Evolutionary conservation across 2,329 filamentous ascomycete species (phyloP).

Genomic region (Alternaria arborescens): DNA sequence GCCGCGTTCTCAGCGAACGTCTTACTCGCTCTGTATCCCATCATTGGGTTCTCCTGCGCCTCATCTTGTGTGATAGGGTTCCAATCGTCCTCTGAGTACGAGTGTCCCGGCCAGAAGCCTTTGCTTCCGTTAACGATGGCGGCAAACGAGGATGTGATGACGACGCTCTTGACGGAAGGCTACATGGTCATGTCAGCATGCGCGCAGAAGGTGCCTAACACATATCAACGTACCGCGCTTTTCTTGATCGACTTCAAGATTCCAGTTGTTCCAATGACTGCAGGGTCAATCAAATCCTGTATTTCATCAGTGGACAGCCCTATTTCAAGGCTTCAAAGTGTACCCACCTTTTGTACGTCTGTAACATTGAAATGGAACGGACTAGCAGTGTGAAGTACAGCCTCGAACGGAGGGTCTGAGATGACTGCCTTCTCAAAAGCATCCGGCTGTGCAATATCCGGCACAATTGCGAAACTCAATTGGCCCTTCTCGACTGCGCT

Average conservation of each 20-base stretch:
- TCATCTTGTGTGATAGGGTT: slow-evolving; percentile 64
- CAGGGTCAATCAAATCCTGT: slow-evolving; percentile 64
- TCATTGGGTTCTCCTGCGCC: slow-evolving; percentile 54
- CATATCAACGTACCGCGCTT: neutral
- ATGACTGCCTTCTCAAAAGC: slow-evolving; percentile 72
- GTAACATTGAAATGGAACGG: slow-evolving; percentile 80
- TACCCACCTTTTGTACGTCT: slow-evolving; percentile 68
- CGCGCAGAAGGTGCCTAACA: neutral
- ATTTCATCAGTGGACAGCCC: slow-evolving; percentile 8
- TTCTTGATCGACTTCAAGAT: slow-evolving; percentile 66
- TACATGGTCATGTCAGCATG: neutral
- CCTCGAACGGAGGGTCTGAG: slow-evolving; percentile 72
- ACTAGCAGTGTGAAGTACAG: slow-evolving; percentile 61
- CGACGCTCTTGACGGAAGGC: slow-evolving; percentile 75
- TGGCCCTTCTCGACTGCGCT: slow-evolving; percentile 61
- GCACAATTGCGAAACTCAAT: slow-evolving; percentile 72
- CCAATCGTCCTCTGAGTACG: slow-evolving; percentile 65
- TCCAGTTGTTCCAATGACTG: slow-evolving; percentile 69
- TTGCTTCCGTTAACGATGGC: slow-evolving; percentile 67
- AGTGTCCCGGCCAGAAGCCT: slow-evolving; percentile 58
- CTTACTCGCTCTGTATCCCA: slow-evolving; percentile 65
- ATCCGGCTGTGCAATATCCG: slow-evolving; percentile 73
- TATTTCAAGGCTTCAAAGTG: accelerated
- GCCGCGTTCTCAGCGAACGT: slow-evolving; percentile 67
- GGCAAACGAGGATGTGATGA: slow-evolving; percentile 75